phyloP scores from a whole-genome alignment of 495 filamentous ascomycete species.

The Pseudomonodictys pantanalensis region DNA sequence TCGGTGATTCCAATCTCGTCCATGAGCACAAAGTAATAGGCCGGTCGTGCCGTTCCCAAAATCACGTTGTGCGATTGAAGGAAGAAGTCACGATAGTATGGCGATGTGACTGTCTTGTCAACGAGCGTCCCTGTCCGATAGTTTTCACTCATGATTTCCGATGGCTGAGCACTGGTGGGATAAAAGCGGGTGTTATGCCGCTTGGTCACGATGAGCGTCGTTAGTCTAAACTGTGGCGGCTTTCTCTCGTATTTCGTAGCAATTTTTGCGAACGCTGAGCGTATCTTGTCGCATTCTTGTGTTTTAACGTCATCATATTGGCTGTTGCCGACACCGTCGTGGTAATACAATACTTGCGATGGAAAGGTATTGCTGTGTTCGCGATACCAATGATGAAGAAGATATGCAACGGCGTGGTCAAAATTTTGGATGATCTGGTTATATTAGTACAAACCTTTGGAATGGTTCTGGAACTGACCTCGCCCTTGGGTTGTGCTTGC shows the following conservation, averaged over 20 bases:
- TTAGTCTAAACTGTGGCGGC: too few relatives aligned
- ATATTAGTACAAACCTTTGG: background rate
- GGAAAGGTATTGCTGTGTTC: background rate
- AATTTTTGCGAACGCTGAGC: background rate
- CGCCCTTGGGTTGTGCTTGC: background rate
- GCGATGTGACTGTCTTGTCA: background rate
- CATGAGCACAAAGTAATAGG: conserved; percentile 18
- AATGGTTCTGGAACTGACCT: background rate
- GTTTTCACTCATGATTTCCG: background rate
- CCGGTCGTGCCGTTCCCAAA: conserved; percentile 13
- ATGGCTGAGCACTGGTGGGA: background rate
- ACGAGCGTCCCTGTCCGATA: background rate
- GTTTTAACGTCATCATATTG: background rate
- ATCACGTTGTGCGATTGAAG: conserved; percentile 10
- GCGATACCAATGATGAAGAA: background rate
- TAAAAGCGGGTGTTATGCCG: conserved; percentile 10
- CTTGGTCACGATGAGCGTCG: conserved; percentile 4
- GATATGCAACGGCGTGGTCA: background rate
- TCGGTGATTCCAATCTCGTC: conserved; percentile 1
- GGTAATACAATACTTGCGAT: conserved; percentile 2
- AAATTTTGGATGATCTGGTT: conserved; percentile 9
- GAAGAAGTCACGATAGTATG: conserved; percentile 5
- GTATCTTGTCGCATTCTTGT: background rate
- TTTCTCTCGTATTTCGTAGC: too few relatives aligned
- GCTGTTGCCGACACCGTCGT: conserved; percentile 12